A percentile compares a stretch with the other conserved stretches of the same genome.
These are phyloP conservation scores for Trypanosoma cruzi DNA, from an alignment of 208 protist genomes.

Conservation along the genomic window DNA sequence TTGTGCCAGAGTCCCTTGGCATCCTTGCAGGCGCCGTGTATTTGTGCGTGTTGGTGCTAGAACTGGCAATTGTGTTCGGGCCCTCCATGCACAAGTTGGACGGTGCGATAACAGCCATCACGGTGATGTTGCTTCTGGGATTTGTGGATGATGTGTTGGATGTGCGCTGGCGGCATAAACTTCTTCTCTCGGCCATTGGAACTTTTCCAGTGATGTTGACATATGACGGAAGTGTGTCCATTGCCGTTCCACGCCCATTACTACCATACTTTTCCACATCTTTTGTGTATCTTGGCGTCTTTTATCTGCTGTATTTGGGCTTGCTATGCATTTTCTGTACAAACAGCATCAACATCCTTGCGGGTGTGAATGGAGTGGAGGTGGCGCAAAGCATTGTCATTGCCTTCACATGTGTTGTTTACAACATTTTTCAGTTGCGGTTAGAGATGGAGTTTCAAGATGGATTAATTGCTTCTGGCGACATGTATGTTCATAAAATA, in stretches of 20 bases:
- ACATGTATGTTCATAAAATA: background rate
- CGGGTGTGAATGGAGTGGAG: constrained; percentile 99
- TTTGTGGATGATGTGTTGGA: constrained; percentile 99
- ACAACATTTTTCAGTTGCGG: constrained; percentile 95
- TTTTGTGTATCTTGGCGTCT: constrained; percentile 80
- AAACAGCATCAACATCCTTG: constrained; percentile 99
- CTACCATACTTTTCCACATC: constrained; percentile 26
- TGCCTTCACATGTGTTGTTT: constrained; percentile 87
- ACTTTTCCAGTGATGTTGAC: constrained; percentile 93
- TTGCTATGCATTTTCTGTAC: constrained; percentile 98
- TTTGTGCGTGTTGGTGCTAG: constrained; percentile 63
- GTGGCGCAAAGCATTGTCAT: constrained; percentile 98
- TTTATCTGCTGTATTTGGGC: constrained; percentile 97
- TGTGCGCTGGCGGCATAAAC: constrained; percentile 97
- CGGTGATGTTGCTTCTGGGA: constrained; percentile 98
- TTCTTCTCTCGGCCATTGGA: constrained; percentile 97
- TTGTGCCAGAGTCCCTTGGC: constrained; percentile 77
- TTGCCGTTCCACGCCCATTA: constrained; percentile 87
- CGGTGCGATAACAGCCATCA: constrained; percentile 95
- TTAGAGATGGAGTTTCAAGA: constrained; percentile 25
- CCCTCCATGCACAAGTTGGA: constrained; percentile 47
- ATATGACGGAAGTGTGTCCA: constrained; percentile 91
- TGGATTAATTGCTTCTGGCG: background rate
- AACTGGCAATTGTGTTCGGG: constrained; percentile 39
- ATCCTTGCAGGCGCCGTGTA: constrained; percentile 81